Evolutionary conservation across 2,329 filamentous ascomycete species (phyloP).

Genomic region (Geosmithia flava): DNA sequence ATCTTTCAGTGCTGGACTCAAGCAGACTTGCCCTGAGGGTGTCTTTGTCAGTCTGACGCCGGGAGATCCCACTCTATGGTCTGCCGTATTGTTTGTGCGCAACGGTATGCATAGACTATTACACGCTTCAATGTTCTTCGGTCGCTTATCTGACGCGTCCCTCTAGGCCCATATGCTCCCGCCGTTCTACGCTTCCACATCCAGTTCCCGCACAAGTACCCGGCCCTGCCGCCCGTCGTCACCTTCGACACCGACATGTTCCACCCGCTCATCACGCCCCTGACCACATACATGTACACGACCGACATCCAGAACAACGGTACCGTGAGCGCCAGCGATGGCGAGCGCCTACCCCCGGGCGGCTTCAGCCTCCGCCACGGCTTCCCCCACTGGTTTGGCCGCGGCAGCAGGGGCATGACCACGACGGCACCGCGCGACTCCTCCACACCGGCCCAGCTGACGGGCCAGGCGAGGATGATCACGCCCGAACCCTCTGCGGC

Average conservation of each 20-base stretch:
- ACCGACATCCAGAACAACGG: slow-evolving; percentile 64
- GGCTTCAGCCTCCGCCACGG: slow-evolving; percentile 85
- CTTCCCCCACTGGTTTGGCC: slow-evolving; percentile 82
- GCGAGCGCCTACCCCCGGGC: slow-evolving; percentile 73
- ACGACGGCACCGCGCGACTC: slow-evolving; percentile 4
- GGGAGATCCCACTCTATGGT: slow-evolving; percentile 72
- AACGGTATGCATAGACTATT: slow-evolving; percentile 47
- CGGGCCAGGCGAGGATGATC: slow-evolving; percentile 8
- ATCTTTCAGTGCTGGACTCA: slow-evolving; percentile 58
- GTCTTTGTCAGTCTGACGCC: slow-evolving; percentile 78
- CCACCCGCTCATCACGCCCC: slow-evolving; percentile 81
- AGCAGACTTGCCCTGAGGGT: slow-evolving; percentile 71
- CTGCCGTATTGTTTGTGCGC: slow-evolving; percentile 81
- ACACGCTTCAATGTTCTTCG: no score
- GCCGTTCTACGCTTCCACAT: slow-evolving; percentile 85
- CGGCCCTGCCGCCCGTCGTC: slow-evolving; percentile 66
- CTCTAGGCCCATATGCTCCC: slow-evolving; percentile 71
- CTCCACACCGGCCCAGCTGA: slow-evolving; percentile 9
- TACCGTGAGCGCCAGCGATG: slow-evolving; percentile 72
- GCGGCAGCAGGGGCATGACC: slow-evolving; percentile 27
- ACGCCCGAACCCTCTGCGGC: slow-evolving; percentile 14
- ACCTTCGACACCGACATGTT: slow-evolving; percentile 91
- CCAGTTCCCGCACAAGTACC: slow-evolving; percentile 73
- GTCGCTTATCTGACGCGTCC: background rate
- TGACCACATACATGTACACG: slow-evolving; percentile 91